These are phyloP conservation scores for Haematococcus lacustris DNA, from an alignment of 139 green algal species.

Conservation along the genomic window DNA sequence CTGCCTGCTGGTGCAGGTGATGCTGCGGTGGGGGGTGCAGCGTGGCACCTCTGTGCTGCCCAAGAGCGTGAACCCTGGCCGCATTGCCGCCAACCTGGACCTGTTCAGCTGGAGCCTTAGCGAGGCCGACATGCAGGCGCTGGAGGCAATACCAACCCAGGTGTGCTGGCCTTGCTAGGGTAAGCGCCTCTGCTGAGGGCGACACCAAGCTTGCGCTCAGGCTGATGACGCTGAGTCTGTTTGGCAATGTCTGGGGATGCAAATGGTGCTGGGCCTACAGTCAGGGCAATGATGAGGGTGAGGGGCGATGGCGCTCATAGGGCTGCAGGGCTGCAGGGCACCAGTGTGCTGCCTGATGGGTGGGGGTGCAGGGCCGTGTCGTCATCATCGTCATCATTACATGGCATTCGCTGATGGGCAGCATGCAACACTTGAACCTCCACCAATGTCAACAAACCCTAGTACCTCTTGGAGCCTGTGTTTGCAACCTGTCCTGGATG, in stretches of 20 bases:
- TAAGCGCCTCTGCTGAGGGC: not conserved
- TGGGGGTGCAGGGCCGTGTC: too few relatives aligned
- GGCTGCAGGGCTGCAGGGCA: too few relatives aligned
- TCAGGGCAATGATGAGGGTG: too few relatives aligned
- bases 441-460: too few relatives aligned
- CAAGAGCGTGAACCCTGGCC: conserved; percentile 67
- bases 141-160: conserved; percentile 37
- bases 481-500: not conserved
- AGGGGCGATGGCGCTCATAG: too few relatives aligned
- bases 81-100: conserved; percentile 81
- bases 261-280: not conserved
- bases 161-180: not conserved
- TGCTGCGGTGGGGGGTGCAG: conserved; percentile 88
- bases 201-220: not conserved
- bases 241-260: not conserved
- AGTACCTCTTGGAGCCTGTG: not conserved
- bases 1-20: conserved; percentile 46
- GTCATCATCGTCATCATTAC: too few relatives aligned
- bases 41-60: conserved; percentile 83
- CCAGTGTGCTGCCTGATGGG: too few relatives aligned
- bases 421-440: not conserved
- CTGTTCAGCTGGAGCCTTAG: conserved; percentile 61
- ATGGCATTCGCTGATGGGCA: not conserved
- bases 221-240: not conserved
- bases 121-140: conserved; percentile 42